Base-by-base conservation (phyloP, 495 filamentous ascomycete genomes). In the Paragyromitra xinjiangensis region DNA sequence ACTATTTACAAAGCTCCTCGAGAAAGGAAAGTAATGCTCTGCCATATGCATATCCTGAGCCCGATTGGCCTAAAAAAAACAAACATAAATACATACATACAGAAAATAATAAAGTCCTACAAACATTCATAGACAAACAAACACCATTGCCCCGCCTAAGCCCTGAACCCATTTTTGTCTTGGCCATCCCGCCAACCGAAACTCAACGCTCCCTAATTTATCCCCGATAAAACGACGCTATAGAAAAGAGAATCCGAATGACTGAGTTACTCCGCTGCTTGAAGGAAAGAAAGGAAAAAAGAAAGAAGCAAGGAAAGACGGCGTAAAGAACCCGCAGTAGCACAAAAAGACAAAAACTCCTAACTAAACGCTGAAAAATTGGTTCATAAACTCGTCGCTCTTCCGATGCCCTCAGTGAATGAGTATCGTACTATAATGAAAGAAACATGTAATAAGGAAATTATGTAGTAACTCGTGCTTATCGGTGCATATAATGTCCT, bases 401-500 rank as follows among this genome's bases (percentile, higher is more conserved):
- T 12, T 44, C 24, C 55, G n/a, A 69, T 69, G 1, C 2, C 11
- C 34, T 12, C 26, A 45, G 24, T 29, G 29, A 64, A 64, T 12
- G 56, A 71, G 29, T 22, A 56, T 48, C 40, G 24, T 22, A 50
- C 19, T 22, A 16, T 56, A 26, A 69, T 75, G 11, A 22, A 26
- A 69, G 39, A 55, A 51, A 44, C n/a, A 65, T 44, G 50, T 6
- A 45, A 22, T n/a, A 16, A 48, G 48, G 6, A 70, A 70, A 71
- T 29, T 4, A 37, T 44, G 29, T 19, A 63, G 24, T 50, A 63
- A 14, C 50, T 37, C 67, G 73, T 78, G 66, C 22, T 7, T 64
- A 8, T 58, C 44, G 73, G 19, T 65, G 68, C n/a, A 39, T 69
- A 50, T n/a, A 50, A 37, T 48, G 48, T 45, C 82, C 84, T 64